These are phyloP conservation scores for Aureobasidium melanogenum DNA, from an alignment of 2,329 filamentous ascomycete genomes.

Conservation along the genomic window DNA sequence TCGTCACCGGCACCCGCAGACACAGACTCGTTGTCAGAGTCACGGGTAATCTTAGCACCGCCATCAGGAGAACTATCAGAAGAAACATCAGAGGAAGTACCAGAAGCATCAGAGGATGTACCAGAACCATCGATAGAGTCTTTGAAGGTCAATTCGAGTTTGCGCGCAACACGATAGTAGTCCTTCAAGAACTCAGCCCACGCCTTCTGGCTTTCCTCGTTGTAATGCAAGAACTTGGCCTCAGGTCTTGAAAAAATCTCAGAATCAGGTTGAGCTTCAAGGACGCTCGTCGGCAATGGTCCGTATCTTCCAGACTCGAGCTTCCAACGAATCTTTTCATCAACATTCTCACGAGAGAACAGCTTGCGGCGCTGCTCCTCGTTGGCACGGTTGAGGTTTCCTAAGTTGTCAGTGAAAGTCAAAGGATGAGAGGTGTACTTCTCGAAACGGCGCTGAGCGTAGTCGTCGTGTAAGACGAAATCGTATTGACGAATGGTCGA, in stretches of 20 bases:
- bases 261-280: background rate
- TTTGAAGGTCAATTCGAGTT: background rate
- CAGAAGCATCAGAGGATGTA: background rate
- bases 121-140: background rate
- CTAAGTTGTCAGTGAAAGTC: background rate
- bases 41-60: background rate
- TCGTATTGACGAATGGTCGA: background rate
- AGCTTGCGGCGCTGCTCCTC: background rate
- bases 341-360: background rate
- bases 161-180: background rate
- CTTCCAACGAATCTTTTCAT: background rate
- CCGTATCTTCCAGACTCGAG: constrained; percentile 5
- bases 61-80: background rate
- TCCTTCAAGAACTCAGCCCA: background rate
- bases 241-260: background rate
- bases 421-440: background rate
- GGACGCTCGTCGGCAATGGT: background rate
- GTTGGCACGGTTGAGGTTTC: background rate
- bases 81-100: background rate
- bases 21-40: background rate
- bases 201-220: background rate
- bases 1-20: background rate
- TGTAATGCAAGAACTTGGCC: background rate
- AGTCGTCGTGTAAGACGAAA: background rate
- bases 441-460: background rate